phyloP scores from a whole-genome alignment of 2,329 filamentous ascomycete species.

The Passalora sequoiae region DNA sequence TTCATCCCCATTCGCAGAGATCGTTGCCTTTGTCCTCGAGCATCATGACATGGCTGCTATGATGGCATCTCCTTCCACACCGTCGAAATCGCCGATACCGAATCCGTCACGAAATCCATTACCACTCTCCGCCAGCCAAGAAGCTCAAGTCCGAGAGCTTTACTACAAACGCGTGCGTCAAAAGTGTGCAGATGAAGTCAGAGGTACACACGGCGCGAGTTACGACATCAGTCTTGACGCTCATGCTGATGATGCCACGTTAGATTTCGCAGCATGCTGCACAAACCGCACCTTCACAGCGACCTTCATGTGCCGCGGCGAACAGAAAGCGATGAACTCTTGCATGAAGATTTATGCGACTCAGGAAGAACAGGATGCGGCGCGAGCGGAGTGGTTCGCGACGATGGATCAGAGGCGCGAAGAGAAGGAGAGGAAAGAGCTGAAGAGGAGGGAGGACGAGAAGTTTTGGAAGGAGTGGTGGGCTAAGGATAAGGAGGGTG shows the following conservation, averaged over 20 bases:
- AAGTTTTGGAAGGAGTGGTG: slow-evolving; percentile 50
- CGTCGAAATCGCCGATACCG: slow-evolving; percentile 12
- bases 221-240: no score
- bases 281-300: slow-evolving; percentile 79
- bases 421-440: slow-evolving; percentile 56
- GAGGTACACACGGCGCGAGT: no score
- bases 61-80: slow-evolving; percentile 17
- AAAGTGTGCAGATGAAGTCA: slow-evolving; percentile 59
- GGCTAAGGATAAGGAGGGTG: slow-evolving; percentile 36
- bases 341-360: slow-evolving; percentile 90
- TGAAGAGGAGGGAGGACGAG: slow-evolving; percentile 40
- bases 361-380: slow-evolving; percentile 76
- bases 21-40: not conserved
- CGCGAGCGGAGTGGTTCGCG: slow-evolving; percentile 89
- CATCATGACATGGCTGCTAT: slow-evolving; percentile 18
- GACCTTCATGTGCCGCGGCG: slow-evolving; percentile 74
- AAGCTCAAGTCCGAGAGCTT: slow-evolving; percentile 73
- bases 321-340: slow-evolving; percentile 81
- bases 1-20: no score
- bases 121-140: slow-evolving; percentile 74
- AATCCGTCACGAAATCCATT: slow-evolving; percentile 62
- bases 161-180: slow-evolving; percentile 74
- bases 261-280: slow-evolving; percentile 90
- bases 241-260: no score
- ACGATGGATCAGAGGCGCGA: slow-evolving; percentile 64